Percentiles rank a stretch among this genome's conserved stretches.
phyloP scores from a whole-genome alignment of 176 grass and related monocot genomes.

The Oryza glumipatula region DNA sequence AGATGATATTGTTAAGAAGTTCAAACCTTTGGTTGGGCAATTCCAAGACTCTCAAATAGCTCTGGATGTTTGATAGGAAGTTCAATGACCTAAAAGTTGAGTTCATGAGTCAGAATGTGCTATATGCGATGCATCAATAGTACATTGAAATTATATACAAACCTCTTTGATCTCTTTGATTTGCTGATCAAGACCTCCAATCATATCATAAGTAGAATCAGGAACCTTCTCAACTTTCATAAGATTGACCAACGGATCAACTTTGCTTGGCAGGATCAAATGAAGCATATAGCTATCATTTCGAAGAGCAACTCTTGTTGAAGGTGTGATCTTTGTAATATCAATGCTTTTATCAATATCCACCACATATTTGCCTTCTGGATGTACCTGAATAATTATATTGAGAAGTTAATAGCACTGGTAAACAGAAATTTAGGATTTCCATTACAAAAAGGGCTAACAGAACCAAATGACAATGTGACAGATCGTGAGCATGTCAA shows the following conservation, averaged over 20 bases:
- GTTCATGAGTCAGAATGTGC: slow-evolving; percentile 19
- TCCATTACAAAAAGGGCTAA: neutral
- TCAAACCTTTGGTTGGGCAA: slow-evolving; percentile 94
- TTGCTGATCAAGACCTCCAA: slow-evolving; percentile 98
- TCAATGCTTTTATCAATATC: slow-evolving; percentile 98
- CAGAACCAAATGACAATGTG: neutral
- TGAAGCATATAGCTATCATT: slow-evolving; percentile 99
- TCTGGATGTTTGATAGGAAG: slow-evolving; percentile 99
- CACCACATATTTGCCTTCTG: slow-evolving; percentile 98
- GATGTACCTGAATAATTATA: slow-evolving; percentile 80
- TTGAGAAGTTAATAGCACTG: slow-evolving; percentile 25
- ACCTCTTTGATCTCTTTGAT: slow-evolving; percentile 99
- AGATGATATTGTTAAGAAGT: neutral
- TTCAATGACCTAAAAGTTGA: slow-evolving; percentile 84
- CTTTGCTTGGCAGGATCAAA: slow-evolving; percentile 91
- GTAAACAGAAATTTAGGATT: neutral
- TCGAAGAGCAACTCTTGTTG: slow-evolving; percentile 96
- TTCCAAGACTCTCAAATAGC: slow-evolving; percentile 96
- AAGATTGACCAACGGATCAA: slow-evolving; percentile 96
- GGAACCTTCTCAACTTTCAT: slow-evolving; percentile 99
- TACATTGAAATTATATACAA: slow-evolving; percentile 22
- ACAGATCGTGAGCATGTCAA: neutral
- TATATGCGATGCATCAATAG: slow-evolving; percentile 1
- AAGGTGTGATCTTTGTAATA: slow-evolving; percentile 96
- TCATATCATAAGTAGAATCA: slow-evolving; percentile 99